Evolutionary conservation across 2,329 filamentous ascomycete species (phyloP).

Genomic region (Diplodia corticola): DNA sequence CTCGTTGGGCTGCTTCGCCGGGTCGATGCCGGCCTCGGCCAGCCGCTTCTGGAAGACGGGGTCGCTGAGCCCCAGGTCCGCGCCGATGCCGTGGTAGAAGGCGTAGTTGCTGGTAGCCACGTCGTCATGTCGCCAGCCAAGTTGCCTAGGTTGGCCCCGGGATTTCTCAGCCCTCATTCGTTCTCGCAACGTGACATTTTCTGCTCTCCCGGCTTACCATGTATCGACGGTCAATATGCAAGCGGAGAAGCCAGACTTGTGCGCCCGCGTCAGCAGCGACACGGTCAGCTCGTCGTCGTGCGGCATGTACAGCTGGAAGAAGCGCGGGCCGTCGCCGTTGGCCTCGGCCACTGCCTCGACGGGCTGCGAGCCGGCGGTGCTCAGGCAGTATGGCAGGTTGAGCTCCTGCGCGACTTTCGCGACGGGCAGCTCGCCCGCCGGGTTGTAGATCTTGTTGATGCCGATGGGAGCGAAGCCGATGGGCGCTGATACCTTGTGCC

Average conservation of each 20-base stretch:
- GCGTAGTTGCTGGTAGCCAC: conserved; percentile 60
- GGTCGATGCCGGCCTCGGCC: conserved; percentile 55
- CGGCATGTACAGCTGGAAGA: conserved; percentile 66
- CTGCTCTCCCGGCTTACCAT: conserved; percentile 43
- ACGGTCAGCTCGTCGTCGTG: conserved; percentile 62
- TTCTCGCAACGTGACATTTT: neutral
- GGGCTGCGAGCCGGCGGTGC: conserved; percentile 56
- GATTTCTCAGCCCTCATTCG: neutral
- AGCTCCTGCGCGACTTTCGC: conserved; percentile 62
- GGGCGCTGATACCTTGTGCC: conserved; percentile 59
- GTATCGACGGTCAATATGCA: conserved; percentile 64
- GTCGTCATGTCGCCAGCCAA: conserved; percentile 63
- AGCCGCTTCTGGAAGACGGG: conserved; percentile 60
- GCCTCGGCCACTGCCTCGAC: conserved; percentile 61
- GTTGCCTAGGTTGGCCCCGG: conserved; percentile 40
- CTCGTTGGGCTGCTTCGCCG: conserved; percentile 51
- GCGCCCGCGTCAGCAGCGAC: conserved; percentile 57
- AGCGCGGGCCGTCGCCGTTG: conserved; percentile 55
- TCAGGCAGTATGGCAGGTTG: conserved; percentile 60
- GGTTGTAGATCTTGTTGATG: conserved; percentile 66
- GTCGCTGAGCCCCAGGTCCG: conserved; percentile 59
- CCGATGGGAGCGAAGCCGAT: conserved; percentile 66
- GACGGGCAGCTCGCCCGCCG: conserved; percentile 58
- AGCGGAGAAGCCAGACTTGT: conserved; percentile 56
- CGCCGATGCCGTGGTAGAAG: conserved; percentile 62